Evolutionary conservation across 164 flowering plant genomes (phyloP).

Genomic region (Stephania japonica): DNA sequence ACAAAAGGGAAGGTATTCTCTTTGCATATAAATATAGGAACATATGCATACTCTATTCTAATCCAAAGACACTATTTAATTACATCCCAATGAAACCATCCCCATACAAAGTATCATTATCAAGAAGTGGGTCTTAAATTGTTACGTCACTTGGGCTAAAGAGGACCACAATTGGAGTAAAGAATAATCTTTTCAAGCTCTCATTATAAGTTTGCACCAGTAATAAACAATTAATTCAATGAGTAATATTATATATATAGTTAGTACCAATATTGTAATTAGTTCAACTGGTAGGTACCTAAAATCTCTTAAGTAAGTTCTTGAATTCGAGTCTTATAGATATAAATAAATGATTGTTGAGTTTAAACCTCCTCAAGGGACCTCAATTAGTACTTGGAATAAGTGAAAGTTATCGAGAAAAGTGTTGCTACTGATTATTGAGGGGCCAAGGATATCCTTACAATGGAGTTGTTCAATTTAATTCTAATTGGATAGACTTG

Average conservation of each 20-base stretch:
- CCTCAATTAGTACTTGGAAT: neutral
- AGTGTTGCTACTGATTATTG: too few relatives aligned
- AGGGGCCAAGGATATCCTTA: too few relatives aligned
- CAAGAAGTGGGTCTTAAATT: slow-evolving; percentile 11
- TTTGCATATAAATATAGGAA: too few relatives aligned
- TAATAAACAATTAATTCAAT: neutral
- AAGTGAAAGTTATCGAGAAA: too few relatives aligned
- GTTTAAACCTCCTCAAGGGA: neutral
- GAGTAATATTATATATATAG: too few relatives aligned
- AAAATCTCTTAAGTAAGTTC: too few relatives aligned
- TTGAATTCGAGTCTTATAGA: too few relatives aligned
- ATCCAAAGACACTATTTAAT: neutral
- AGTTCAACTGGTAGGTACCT: too few relatives aligned
- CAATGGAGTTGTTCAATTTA: too few relatives aligned
- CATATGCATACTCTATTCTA: neutral
- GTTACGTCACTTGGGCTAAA: neutral
- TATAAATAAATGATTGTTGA: too few relatives aligned
- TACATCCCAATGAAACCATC: neutral
- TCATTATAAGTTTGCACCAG: neutral
- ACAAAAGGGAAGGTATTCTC: slow-evolving; percentile 5
- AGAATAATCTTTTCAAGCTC: neutral
- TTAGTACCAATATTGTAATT: too few relatives aligned
- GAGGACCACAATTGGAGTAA: too few relatives aligned
- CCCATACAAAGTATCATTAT: slow-evolving; percentile 16
- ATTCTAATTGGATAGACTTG: neutral